Evolutionary conservation across 352 stramenopile genomes (phyloP), one percentile per base, ranked within the genome.

Genomic region (Plasmopara halstedii): DNA sequence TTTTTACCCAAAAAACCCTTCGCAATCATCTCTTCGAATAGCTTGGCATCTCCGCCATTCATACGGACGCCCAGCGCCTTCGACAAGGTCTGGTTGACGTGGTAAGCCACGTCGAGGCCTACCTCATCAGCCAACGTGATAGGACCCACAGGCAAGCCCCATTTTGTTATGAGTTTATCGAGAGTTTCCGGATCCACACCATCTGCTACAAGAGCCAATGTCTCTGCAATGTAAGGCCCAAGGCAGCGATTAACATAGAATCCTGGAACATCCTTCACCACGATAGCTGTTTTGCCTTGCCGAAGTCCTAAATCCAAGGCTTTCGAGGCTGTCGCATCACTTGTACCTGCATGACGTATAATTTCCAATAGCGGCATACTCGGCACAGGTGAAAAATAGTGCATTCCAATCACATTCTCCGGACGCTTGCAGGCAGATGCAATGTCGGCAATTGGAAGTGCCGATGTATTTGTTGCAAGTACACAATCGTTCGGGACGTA

Each of bases 211-310:
- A 98, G 62, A n/a, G 88, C 81, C n/a, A 94, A 75, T 19, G 90
- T 87, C 67, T 95, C 77, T 20, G 81, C 78, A 44, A 95, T 87
- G 62, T 97, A 98, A 15, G 96, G 96, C 19, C 92, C 95, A 26
- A 99, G 78, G 66, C 92, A 98, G 20, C 96, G 83, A 76, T 99
- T 99, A 23, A 99, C 96, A 62, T 98, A 99, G 64, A 99, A 99
- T 32, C 96, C 96, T n/a, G 96, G 95, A 1, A 98, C 95, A 68
- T 99, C 96, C 74, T 98, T 98, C 36, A 98, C 95, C 36, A 98
- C 83, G 25, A 99, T 98, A 50, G 85, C 95, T 6, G 95, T 99
- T 76, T 99, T 99, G 25, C 96, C 95, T 70, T 99, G 95, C 61
- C 95, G 94, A 15, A 95, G 90, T 47, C 95, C 96, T 33, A 99